Percentiles rank a stretch among this genome's conserved stretches.
These are phyloP conservation scores for Acrodontium crateriforme DNA, from an alignment of 2,329 filamentous ascomycete genomes.

Conservation along the genomic window DNA sequence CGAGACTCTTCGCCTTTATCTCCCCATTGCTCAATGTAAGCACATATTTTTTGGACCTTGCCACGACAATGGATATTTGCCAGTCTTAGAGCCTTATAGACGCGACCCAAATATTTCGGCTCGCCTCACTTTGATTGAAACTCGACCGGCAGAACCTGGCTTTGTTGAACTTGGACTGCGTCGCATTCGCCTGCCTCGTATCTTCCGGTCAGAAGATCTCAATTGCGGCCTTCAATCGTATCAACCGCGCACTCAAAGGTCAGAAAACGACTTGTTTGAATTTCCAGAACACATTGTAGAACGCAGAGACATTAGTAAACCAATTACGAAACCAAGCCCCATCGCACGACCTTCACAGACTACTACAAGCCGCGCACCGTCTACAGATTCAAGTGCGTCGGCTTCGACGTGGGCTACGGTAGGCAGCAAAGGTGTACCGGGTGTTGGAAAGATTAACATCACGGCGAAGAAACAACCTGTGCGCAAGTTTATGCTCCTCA, in stretches of 20 bases:
- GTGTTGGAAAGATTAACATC: conserved; percentile 26
- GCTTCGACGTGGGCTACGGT: conserved; percentile 27
- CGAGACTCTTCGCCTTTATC: conserved; percentile 34
- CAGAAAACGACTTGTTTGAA: neutral
- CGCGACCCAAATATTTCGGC: conserved; percentile 24
- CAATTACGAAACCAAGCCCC: conserved; percentile 1
- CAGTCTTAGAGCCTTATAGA: conserved; percentile 32
- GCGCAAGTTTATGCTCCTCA: conserved; percentile 27
- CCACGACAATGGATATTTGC: conserved; percentile 33
- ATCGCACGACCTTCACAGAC: conserved; percentile 6
- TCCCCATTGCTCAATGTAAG: conserved; percentile 32
- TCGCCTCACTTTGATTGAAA: conserved; percentile 33
- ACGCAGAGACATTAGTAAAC: no score
- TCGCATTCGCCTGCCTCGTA: conserved; percentile 24
- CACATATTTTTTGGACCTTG: conserved; percentile 36
- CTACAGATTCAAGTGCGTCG: conserved; percentile 7
- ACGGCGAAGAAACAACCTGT: conserved; percentile 18
- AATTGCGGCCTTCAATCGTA: no score
- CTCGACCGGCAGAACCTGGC: conserved; percentile 27
- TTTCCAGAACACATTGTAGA: no score
- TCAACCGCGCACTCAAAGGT: neutral
- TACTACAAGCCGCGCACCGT: conserved; percentile 11
- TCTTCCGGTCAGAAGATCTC: conserved; percentile 27
- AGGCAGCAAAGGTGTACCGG: conserved; percentile 22
- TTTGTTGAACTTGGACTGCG: conserved; percentile 30